Evolutionary conservation across 2,329 filamentous ascomycete genomes (phyloP).

Genomic region (Penicillium vulpinum): DNA sequence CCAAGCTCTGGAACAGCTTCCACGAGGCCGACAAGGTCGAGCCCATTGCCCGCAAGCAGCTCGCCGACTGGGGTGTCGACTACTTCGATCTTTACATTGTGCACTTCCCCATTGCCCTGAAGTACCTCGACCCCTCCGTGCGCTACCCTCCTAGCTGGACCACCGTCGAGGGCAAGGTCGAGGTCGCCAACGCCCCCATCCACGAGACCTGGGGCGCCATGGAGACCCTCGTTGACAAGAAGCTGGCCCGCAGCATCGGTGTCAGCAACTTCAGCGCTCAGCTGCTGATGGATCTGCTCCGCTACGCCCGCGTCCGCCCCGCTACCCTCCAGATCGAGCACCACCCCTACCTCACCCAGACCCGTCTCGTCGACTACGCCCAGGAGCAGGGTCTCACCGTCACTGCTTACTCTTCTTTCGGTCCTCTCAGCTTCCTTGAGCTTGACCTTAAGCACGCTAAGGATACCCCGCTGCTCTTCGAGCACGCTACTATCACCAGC

Average conservation of each 20-base stretch:
- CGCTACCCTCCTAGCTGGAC: constrained; percentile 80
- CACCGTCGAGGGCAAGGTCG: constrained; percentile 63
- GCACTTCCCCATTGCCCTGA: constrained; percentile 84
- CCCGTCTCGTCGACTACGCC: constrained; percentile 67
- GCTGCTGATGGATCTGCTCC: constrained; percentile 75
- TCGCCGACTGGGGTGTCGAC: constrained; percentile 78
- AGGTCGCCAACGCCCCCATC: constrained; percentile 67
- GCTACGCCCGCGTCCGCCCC: constrained; percentile 72
- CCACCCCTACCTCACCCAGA: constrained; percentile 83
- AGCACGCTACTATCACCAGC: constrained; percentile 63
- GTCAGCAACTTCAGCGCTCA: constrained; percentile 80
- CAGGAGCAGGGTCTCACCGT: constrained; percentile 69
- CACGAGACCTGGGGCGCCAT: constrained; percentile 82
- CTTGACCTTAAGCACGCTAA: constrained; percentile 69
- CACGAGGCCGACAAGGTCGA: constrained; percentile 77
- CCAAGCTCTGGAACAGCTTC: constrained; percentile 92
- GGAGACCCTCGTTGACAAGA: constrained; percentile 69
- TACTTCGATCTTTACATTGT: constrained; percentile 90
- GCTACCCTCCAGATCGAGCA: constrained; percentile 85
- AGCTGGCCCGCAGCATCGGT: constrained; percentile 72
- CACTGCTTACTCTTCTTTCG: constrained; percentile 83
- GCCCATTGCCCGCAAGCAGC: constrained; percentile 73
- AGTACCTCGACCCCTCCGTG: constrained; percentile 77
- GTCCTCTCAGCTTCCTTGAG: constrained; percentile 75
- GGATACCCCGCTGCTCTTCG: constrained; percentile 67